Conservation (phyloP, 805 yeast genomes). For the Tetrapisispora iriomotensis region DNA sequence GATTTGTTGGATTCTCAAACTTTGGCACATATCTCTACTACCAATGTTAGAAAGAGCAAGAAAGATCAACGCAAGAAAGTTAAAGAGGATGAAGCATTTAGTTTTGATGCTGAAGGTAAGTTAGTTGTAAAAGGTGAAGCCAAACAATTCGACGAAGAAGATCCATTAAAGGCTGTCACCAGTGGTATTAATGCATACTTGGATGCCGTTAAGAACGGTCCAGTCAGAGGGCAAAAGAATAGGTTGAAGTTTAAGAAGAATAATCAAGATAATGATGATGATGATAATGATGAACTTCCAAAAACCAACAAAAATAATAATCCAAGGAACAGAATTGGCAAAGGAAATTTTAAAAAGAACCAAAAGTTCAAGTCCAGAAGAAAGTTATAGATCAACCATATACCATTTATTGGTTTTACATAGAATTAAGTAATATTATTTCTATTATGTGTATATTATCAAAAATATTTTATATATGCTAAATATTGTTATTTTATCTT, state of each 20-base stretch:
- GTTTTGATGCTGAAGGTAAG: slow-evolving; percentile 29
- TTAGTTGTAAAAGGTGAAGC: slow-evolving; percentile 28
- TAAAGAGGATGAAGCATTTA: slow-evolving; percentile 22
- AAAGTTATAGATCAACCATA: slow-evolving; percentile 10
- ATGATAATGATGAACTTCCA: slow-evolving; percentile 44
- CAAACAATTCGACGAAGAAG: slow-evolving; percentile 31
- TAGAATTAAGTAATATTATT: background rate
- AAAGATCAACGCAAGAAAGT: slow-evolving; percentile 32
- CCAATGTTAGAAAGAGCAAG: slow-evolving; percentile 59
- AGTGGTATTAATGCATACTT: slow-evolving; percentile 82
- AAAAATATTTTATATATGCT: slow-evolving; percentile 1
- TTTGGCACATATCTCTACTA: slow-evolving; percentile 78
- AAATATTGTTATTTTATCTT: background rate
- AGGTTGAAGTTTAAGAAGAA: slow-evolving; percentile 78
- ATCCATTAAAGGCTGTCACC: slow-evolving; percentile 37
- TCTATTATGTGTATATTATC: background rate
- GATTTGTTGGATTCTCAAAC: slow-evolving; percentile 82
- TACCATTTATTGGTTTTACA: background rate
- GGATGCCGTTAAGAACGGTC: slow-evolving; percentile 89
- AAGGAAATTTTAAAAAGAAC: slow-evolving; percentile 15
- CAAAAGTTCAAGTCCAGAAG: slow-evolving; percentile 26
- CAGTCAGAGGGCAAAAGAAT: slow-evolving; percentile 87
- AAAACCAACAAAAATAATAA: slow-evolving; percentile 16
- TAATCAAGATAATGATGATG: slow-evolving; percentile 41
- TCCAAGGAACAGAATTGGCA: slow-evolving; percentile 20